Evolutionary conservation across 2,329 filamentous ascomycete genomes (phyloP).

Genomic region (Thelonectria olida): DNA sequence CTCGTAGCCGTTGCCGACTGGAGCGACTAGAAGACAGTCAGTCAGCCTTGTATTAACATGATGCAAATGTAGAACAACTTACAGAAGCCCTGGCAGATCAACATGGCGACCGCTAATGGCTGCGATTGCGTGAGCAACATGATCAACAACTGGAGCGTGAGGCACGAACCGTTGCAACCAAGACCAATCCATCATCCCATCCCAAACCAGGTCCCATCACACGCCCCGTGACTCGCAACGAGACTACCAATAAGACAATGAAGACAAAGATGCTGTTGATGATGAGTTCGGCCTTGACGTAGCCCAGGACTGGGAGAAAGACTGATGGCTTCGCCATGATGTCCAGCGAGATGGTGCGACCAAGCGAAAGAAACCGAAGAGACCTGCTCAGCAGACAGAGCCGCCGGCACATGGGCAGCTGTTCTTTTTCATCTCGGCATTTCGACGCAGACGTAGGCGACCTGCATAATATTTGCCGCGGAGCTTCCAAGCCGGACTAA

Average conservation of each 20-base stretch:
- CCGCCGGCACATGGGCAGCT: not conserved
- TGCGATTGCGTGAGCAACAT: slow-evolving; percentile 21
- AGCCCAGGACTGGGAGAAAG: slow-evolving; percentile 29
- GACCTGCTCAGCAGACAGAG: not conserved
- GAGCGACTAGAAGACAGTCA: slow-evolving; percentile 24
- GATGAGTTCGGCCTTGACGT: slow-evolving; percentile 41
- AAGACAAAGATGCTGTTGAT: slow-evolving; percentile 45
- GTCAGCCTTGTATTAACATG: not conserved
- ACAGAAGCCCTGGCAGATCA: slow-evolving; percentile 41
- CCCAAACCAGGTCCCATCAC: slow-evolving; percentile 45
- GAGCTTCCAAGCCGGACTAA: slow-evolving; percentile 5
- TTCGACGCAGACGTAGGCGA: not conserved
- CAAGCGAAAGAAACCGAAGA: not conserved
- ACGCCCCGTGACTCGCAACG: slow-evolving; percentile 40
- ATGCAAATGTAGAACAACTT: not conserved
- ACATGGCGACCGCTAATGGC: slow-evolving; percentile 39
- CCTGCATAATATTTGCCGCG: not conserved
- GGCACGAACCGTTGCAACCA: slow-evolving; percentile 37
- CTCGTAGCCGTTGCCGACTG: slow-evolving; percentile 37
- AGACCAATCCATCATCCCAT: slow-evolving; percentile 44
- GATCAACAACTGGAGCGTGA: too few species aligned
- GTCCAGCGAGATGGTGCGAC: not conserved
- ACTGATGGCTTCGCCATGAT: slow-evolving; percentile 29
- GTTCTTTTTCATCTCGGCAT: not conserved
- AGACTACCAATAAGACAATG: slow-evolving; percentile 40